Percentiles rank a stretch among this genome's conserved stretches.
phyloP scores from a whole-genome alignment of 2,329 filamentous ascomycete species.

The Colletotrichum acutatum region DNA sequence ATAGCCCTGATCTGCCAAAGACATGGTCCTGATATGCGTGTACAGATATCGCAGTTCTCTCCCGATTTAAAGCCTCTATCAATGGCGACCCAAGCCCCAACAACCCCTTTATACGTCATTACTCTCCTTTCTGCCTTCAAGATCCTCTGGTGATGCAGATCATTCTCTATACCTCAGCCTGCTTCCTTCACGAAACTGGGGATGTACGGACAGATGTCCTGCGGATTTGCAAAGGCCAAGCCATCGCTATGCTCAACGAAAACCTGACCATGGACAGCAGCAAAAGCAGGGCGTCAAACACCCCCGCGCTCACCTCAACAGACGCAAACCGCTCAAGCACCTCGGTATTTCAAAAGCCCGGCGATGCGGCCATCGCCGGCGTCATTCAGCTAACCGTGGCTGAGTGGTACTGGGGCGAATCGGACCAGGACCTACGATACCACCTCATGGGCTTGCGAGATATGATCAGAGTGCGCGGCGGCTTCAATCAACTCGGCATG shows the following conservation, averaged over 20 bases:
- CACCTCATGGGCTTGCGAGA: constrained; percentile 59
- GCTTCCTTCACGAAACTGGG: constrained; percentile 61
- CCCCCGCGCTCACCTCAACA: neutral
- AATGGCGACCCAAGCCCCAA: constrained; percentile 58
- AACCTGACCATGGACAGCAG: constrained; percentile 50
- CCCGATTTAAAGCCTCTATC: constrained; percentile 61
- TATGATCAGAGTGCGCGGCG: constrained; percentile 60
- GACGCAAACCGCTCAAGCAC: neutral
- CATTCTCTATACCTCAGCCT: constrained; percentile 61
- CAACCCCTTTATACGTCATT: constrained; percentile 59
- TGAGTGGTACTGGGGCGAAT: constrained; percentile 66
- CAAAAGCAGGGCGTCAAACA: neutral
- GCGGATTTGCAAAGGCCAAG: constrained; percentile 54
- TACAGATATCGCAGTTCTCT: constrained; percentile 60
- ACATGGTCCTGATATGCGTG: neutral
- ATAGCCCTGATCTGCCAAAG: neutral
- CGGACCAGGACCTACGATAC: constrained; percentile 51
- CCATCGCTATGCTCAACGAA: constrained; percentile 58
- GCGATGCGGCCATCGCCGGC: constrained; percentile 58
- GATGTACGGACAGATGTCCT: constrained; percentile 56
- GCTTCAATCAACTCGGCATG: constrained; percentile 57
- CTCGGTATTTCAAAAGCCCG: constrained; percentile 43
- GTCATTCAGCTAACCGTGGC: constrained; percentile 61
- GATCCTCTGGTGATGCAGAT: constrained; percentile 61
- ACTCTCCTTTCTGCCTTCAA: constrained; percentile 59